A percentile compares a stretch with the other conserved stretches of the same genome.
Conservation (phyloP, 1,139 yeast species). For the Yamadazyma diospyri region DNA sequence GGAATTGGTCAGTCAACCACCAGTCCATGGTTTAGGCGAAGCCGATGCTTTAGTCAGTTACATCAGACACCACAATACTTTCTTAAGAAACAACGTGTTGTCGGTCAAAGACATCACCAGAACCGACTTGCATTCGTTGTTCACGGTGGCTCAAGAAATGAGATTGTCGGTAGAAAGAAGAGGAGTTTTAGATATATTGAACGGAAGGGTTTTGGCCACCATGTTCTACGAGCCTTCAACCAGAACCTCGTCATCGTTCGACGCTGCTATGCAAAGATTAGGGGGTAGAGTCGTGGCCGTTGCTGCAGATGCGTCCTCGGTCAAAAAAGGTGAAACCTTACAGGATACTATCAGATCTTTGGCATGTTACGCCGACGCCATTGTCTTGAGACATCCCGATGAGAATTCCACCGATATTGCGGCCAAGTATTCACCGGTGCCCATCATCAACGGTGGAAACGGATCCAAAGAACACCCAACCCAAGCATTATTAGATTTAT, state of each 20-base stretch:
- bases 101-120: conserved; percentile 87
- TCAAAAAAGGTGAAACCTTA: conserved; percentile 95
- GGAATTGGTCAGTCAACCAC: conserved; percentile 71
- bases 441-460: conserved; percentile 96
- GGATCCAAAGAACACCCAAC: conserved; percentile 98
- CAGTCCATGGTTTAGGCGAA: conserved; percentile 62
- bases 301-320: conserved; percentile 81
- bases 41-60: conserved; percentile 73
- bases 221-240: conserved; percentile 99
- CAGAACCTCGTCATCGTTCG: conserved; percentile 92
- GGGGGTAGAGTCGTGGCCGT: conserved; percentile 97
- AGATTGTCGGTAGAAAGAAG: conserved; percentile 95
- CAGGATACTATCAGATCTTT: conserved; percentile 95
- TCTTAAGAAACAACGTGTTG: conserved; percentile 80
- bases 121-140: conserved; percentile 84
- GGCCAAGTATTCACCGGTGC: conserved; percentile 94
- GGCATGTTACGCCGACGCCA: conserved; percentile 95
- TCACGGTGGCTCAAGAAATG: conserved; percentile 97
- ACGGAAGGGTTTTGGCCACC: conserved; percentile 89
- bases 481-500: conserved; percentile 94
- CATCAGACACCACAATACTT: conserved; percentile 80
- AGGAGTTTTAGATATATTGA: conserved; percentile 86
- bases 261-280: conserved; percentile 99
- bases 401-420: conserved; percentile 92
- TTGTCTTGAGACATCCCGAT: conserved; percentile 94